A percentile compares a stretch with the other conserved stretches of the same genome.
phyloP scores from a whole-genome alignment of 1,284 basidiomycete genomes.

The Trametes polyzona region DNA sequence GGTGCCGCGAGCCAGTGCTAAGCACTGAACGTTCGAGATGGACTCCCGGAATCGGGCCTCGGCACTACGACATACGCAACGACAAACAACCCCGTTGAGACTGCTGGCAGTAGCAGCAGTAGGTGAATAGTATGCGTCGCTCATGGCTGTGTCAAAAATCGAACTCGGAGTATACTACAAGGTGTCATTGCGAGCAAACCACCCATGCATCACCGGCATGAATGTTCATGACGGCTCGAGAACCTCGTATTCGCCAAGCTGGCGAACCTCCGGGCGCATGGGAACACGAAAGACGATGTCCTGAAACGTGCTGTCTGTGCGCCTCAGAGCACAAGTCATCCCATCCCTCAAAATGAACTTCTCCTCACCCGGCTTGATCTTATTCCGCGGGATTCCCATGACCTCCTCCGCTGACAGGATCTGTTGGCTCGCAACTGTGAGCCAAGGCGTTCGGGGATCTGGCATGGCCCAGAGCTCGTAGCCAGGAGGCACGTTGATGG shows the following conservation, averaged over 20 bases:
- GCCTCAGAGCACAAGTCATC: neutral
- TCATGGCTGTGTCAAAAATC: neutral
- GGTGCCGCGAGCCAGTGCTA: too few relatives aligned
- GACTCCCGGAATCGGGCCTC: too few relatives aligned
- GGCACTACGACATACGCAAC: too few relatives aligned
- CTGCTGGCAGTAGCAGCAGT: neutral
- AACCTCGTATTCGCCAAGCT: too few relatives aligned
- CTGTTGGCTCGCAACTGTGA: neutral
- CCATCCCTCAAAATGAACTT: slow-evolving; percentile 7
- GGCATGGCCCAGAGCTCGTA: neutral
- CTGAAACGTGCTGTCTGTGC: too few relatives aligned
- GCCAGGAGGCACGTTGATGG: neutral
- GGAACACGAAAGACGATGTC: too few relatives aligned
- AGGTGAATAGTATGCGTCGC: too few relatives aligned
- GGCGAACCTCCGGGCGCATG: too few relatives aligned
- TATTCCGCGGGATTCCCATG: neutral
- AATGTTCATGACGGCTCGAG: too few relatives aligned
- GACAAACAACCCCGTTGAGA: neutral
- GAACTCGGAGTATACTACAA: too few relatives aligned
- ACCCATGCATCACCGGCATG: too few relatives aligned
- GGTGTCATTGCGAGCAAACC: too few relatives aligned
- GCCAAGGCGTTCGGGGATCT: neutral
- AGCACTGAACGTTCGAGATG: neutral
- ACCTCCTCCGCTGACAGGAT: neutral
- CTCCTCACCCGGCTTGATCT: slow-evolving; percentile 1